Percentiles rank a stretch among this genome's conserved stretches.
phyloP scores from a whole-genome alignment of 2,329 filamentous ascomycete genomes.

The Bimuria novae-zelandiae region DNA sequence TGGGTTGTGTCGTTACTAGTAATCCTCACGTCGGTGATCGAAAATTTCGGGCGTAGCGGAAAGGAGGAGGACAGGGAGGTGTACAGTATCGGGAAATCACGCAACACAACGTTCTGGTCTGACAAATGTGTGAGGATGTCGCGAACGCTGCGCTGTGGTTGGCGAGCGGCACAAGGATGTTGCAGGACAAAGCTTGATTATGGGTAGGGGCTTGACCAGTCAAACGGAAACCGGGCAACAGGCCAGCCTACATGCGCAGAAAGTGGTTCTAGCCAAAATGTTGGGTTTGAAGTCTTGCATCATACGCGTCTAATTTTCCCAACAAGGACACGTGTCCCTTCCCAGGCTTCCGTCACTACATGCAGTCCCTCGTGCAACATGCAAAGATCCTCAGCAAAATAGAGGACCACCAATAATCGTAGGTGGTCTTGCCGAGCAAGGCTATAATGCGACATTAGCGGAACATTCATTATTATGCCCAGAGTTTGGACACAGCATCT shows the following conservation, averaged over 20 bases:
- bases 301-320: neutral
- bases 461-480: neutral
- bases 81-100: slow-evolving; percentile 9
- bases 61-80: slow-evolving; percentile 11
- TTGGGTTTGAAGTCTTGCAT: neutral
- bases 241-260: neutral
- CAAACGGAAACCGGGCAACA: slow-evolving; percentile 18
- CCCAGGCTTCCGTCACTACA: neutral
- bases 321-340: neutral
- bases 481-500: too few relatives aligned
- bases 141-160: slow-evolving; percentile 40
- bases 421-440: neutral
- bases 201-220: slow-evolving; percentile 43
- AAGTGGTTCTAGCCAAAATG: too few relatives aligned
- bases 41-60: slow-evolving; percentile 14
- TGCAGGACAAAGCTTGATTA: slow-evolving; percentile 39
- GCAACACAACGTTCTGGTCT: slow-evolving; percentile 30
- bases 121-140: slow-evolving; percentile 42
- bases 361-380: neutral
- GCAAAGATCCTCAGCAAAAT: neutral
- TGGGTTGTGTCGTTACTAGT: slow-evolving; percentile 59
- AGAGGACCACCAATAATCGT: neutral
- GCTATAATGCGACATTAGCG: neutral
- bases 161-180: slow-evolving; percentile 34
- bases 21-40: slow-evolving; percentile 53